Base-by-base conservation (phyloP, 2,329 filamentous ascomycete genomes). In the Alternaria solani region DNA sequence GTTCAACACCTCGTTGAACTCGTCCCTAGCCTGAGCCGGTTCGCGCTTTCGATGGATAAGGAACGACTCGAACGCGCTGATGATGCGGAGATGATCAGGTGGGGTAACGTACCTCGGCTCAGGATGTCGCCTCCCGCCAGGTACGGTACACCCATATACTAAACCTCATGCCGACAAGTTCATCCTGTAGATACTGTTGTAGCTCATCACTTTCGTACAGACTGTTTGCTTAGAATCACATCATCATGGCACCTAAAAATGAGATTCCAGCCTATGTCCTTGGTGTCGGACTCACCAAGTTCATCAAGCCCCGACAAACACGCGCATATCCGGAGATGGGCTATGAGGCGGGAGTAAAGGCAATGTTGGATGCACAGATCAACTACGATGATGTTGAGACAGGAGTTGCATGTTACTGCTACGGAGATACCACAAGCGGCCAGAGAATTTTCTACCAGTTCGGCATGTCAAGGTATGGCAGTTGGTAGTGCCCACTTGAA, bases 371-470 rank as follows among this genome's bases (percentile, higher is more conserved):
- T 78, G 92, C 92, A 1, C 89, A 96, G 59, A 92, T 98, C 84
- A 96, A 88, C 81, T 97, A 97, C 82, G 94, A 98, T 76, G 93
- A 97, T 68, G 93, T 98, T 57, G 93, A 97, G 64, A 91, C 94
- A 73, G 94, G 93, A 60, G 86, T 98, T 8, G 94, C 94, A 3
- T 97, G 94, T 84, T 97, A 96, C 83, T 96, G 93, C 83, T 97
- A 96, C 79, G 94, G 94, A 71, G 94, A 97, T 82, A 94, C 90
- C 59, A 97, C 94, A 52, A 94, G 91, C 78, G 94, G 94, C 49
- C 94, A 97, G 83, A 89, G 94, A 62, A 93, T 97, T 72, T 97
- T 98, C 81, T 98, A 98, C 81, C 94, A 97, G 81, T 97, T 98
- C 78, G 94, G 94, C 82, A 93, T 97, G 89, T 97, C 93, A 53